phyloP scores from a whole-genome alignment of 1,139 yeast species.

The Zygosaccharomyces sapae region DNA sequence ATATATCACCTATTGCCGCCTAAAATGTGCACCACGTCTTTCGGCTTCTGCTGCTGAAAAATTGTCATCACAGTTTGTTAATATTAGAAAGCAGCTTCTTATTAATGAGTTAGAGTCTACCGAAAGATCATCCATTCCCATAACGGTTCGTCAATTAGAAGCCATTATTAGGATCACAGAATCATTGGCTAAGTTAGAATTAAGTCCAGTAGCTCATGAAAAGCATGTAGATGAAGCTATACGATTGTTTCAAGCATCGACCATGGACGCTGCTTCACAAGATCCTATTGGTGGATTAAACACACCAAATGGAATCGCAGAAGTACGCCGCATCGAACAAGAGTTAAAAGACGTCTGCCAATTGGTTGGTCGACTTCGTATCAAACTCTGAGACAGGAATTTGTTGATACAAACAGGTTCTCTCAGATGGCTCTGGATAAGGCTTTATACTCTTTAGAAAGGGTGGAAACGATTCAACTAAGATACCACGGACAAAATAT shows the following conservation, averaged over 20 bases:
- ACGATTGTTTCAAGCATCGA: conserved; percentile 88
- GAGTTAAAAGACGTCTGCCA: conserved; percentile 88
- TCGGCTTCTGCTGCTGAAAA: conserved; percentile 87
- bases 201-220: conserved; percentile 79
- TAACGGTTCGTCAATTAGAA: conserved; percentile 94
- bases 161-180: conserved; percentile 96
- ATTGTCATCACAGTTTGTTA: conserved; percentile 89
- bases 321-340: conserved; percentile 73
- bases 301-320: conserved; percentile 52
- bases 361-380: conserved; percentile 96
- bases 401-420: conserved; percentile 67
- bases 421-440: conserved; percentile 74
- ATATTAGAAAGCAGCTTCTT: conserved; percentile 79
- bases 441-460: conserved; percentile 76
- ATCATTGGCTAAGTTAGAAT: conserved; percentile 79
- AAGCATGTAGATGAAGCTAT: conserved; percentile 95
- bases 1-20: conserved; percentile 83
- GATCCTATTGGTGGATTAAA: conserved; percentile 52
- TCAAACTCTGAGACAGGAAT: conserved; percentile 76
- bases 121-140: conserved; percentile 92
- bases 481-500: conserved; percentile 86
- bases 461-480: conserved; percentile 81
- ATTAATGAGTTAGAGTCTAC: conserved; percentile 75
- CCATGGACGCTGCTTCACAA: conserved; percentile 95
- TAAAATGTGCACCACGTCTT: conserved; percentile 88